Base-by-base conservation (phyloP, 495 filamentous ascomycete species). In the Aspergillus sclerotioniger region DNA sequence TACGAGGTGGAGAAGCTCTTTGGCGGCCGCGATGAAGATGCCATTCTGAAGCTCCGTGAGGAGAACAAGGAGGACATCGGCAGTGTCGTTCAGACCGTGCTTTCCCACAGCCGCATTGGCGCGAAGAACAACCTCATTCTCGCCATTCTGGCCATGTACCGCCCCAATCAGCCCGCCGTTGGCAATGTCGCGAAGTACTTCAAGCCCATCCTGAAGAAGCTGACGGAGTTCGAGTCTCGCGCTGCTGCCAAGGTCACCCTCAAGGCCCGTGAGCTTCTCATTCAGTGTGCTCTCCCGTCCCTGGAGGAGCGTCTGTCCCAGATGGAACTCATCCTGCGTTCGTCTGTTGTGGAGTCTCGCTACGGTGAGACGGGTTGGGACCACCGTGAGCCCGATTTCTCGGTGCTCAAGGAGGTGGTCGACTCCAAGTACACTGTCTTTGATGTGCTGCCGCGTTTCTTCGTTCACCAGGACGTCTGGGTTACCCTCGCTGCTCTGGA, bases 341-440 rank as follows among this genome's bases (percentile, higher is more conserved):
- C 94, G 33, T 92, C 95, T 2, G 94, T 98, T n/a, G 85, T 97
- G 7, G 91, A 98, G 72, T 96, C 92, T 39, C 86, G 90, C 63
- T 98, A 98, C 69, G 94, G 94, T 32, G 94, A 98, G 79, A 95
- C 90, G 43, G 92, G 93, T 44, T 97, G 91, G 91, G 92, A 96
- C 51, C 94, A 98, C 75, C 84, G 95, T 61, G 90, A 96, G 67
- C 94, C 94, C 16, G 87, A 88, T 68, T 75, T 92, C 50, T 85
- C 91, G 43, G 79, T 92, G 64, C 84, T 98, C 71, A 94, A 96
- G 77, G 94, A 98, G 71, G 94, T 98, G 45, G 90, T 98, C 47
- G 94, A 98, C 75, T 98, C 94, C 33, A 94, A 94, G 77, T 97
- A 91, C 76, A 98, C 92, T 45, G 92, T 98, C 57, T 97, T 96